Evolutionary conservation across 805 yeast genomes (phyloP), one percentile per base, ranked within the genome.

Genomic region (Nakazawaea holstii): DNA sequence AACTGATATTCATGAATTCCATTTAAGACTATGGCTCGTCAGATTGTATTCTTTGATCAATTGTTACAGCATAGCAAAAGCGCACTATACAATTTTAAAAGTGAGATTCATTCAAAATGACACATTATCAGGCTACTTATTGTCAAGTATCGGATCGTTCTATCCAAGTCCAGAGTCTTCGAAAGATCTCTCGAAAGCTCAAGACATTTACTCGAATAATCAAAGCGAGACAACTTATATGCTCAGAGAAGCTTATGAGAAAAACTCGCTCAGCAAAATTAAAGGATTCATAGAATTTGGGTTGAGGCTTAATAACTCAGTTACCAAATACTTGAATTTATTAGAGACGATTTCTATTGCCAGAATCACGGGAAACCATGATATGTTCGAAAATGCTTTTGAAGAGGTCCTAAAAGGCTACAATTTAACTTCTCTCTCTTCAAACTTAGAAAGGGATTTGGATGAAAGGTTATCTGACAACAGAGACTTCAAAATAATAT

Each of bases 101-200:
- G 76, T 89, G 54, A 87, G 85, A 58, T 81, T 83, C 66, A 64
- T 90, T 8, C 98, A 92, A 63, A 69, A 74, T 43, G 97, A 91
- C 57, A 76, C 87, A 0, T 61, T 86, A 41, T 76, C 82, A 10
- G 76, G 79, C 52, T 71, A 75, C 52, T 55, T 82, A 8, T 63
- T 72, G 8, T 68, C 80, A 0, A 70, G 87, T 42, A 53, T 71
- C 26, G 68, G 81, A 1, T 58, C 79, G 0, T 52, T 72, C 1
- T 61, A 58, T 35, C 87, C 87, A 0, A 55, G 67, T 1, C 64
- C 69, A 13, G 56, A 61, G 2, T 65, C 68, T 20, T 55, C 66
- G 13, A 61, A 49, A 6, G 46, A 54, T 26, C 54, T 79, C 8
- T 58, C 68, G n/a, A 59, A 62, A 3, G 67, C 73, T 5, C 67